These are phyloP conservation scores for Triangularia setosa DNA, from an alignment of 2,329 filamentous ascomycete genomes.

Conservation along the genomic window DNA sequence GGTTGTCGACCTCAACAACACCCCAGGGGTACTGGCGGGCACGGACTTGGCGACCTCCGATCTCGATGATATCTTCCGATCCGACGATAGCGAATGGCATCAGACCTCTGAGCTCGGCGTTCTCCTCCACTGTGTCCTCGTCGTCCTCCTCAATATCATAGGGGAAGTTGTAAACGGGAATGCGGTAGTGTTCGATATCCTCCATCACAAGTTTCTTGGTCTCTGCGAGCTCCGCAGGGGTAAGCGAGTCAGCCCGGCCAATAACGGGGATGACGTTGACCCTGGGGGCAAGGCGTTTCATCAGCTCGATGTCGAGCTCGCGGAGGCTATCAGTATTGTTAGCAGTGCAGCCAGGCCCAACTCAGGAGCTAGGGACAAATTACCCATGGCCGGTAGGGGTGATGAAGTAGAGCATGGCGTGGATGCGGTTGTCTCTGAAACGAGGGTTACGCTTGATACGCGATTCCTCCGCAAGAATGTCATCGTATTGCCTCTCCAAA, in stretches of 20 bases:
- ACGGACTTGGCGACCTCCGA: conserved; percentile 85
- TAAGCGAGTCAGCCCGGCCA: conserved; percentile 95
- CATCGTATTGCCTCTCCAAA: conserved; percentile 98
- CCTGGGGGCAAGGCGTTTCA: conserved; percentile 97
- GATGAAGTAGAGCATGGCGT: conserved; percentile 98
- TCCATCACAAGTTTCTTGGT: conserved; percentile 99
- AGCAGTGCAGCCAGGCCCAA: conserved; percentile 19
- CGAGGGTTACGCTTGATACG: conserved; percentile 99
- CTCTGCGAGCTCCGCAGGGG: conserved; percentile 91
- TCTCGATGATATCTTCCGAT: conserved; percentile 91
- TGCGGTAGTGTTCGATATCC: conserved; percentile 99
- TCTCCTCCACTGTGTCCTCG: conserved; percentile 98
- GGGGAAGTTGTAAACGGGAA: conserved; percentile 99
- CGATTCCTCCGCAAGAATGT: conserved; percentile 98
- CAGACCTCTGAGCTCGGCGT: conserved; percentile 90
- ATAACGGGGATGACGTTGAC: conserved; percentile 99
- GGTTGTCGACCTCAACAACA: conserved; percentile 98
- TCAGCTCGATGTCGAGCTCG: conserved; percentile 98
- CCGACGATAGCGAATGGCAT: conserved; percentile 99
- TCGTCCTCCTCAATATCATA: conserved; percentile 99
- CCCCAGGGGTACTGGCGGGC: conserved; percentile 99
- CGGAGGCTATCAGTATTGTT: conserved; percentile 62
- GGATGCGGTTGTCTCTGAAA: conserved; percentile 98
- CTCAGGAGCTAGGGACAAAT: background rate
- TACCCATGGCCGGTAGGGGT: conserved; percentile 94